Base-by-base conservation (phyloP, 768 basidiomycete genomes). In the Paxillus rubicundulus region DNA sequence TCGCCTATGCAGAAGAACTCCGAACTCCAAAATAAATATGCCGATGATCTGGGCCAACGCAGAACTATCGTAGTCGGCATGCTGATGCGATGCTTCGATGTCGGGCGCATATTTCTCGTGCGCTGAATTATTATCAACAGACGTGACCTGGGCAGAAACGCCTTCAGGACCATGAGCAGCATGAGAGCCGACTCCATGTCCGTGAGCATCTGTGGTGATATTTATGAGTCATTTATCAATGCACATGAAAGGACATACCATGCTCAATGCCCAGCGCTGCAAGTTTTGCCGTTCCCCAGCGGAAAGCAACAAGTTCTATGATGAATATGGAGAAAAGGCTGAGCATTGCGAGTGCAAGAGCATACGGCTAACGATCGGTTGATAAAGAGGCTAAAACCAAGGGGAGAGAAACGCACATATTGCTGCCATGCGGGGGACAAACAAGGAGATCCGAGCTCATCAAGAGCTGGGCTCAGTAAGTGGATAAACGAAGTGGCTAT, bases 401-500 rank as follows among this genome's bases (percentile, higher is more conserved):
- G 7, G 13, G 16, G 47, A 18, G 16, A 17, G 10, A 38, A 24
- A 62, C 86, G 60, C 61, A 92, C 91, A 66, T 95, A 97, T 52
- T 73, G 69, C 0, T 62, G 65, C 95, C 96, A 98, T 32, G 69
- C 81, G 2, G 78, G 70, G 0, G 77, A 61, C 20, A 98, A 75
- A 68, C 95, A 98, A 9, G 77, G 72, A 1, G 84, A 87, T 17
- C 73, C 69, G 4, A 98, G 76, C 34, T 81, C 89, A 10, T 82
- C 82, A 43, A 91, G 72, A 0, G 82, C 95, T 1, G 95, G 87
- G 6, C 80, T 71, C 6, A 96, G 74, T 0, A 96, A 77, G 68
- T 93, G 90, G 33, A 92, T 89, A 66, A 91, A 96, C 3, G 89
- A 87, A 9, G 93, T 96, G 1, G 92, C 92, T 52, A 97, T 87